Percentiles rank a stretch among this genome's conserved stretches.
Evolutionary conservation across 2,329 filamentous ascomycete genomes (phyloP).

Genomic region (Trichoderma pleuroti): DNA sequence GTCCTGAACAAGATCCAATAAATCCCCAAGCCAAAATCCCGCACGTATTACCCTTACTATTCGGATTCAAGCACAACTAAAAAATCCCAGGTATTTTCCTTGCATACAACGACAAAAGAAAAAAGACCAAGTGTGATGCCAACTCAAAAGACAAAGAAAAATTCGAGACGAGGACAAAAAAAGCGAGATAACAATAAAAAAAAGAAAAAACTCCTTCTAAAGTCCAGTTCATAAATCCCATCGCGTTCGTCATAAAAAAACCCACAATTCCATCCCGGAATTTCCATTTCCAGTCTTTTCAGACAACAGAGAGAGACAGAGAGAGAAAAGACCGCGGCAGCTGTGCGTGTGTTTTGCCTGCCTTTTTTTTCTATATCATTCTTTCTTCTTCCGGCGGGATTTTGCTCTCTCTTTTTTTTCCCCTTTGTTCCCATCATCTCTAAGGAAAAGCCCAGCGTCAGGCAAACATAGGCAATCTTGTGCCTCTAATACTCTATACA

Average conservation of each 20-base stretch:
- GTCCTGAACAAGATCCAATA: not conserved
- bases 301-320: not conserved
- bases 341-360: not conserved
- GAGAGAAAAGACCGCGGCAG: not conserved
- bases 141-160: not conserved
- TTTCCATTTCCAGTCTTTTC: not conserved
- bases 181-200: not conserved
- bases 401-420: constrained; percentile 1
- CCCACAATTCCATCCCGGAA: not conserved
- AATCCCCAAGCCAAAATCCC: not conserved
- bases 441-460: constrained; percentile 39
- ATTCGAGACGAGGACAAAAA: not conserved
- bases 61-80: not conserved
- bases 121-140: not conserved
- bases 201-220: constrained; percentile 12
- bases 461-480: constrained; percentile 50
- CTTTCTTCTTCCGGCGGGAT: not conserved
- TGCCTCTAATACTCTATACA: constrained; percentile 12
- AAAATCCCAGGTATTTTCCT: not conserved
- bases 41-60: not conserved
- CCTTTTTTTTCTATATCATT: not conserved
- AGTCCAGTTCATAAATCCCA: constrained; percentile 12
- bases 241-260: constrained; percentile 11
- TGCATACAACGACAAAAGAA: not conserved
- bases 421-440: constrained; percentile 1